Percentiles rank a stretch among this genome's conserved stretches.
Evolutionary conservation across 345 rosid species (phyloP).

Genomic region (Mercurialis annua): DNA sequence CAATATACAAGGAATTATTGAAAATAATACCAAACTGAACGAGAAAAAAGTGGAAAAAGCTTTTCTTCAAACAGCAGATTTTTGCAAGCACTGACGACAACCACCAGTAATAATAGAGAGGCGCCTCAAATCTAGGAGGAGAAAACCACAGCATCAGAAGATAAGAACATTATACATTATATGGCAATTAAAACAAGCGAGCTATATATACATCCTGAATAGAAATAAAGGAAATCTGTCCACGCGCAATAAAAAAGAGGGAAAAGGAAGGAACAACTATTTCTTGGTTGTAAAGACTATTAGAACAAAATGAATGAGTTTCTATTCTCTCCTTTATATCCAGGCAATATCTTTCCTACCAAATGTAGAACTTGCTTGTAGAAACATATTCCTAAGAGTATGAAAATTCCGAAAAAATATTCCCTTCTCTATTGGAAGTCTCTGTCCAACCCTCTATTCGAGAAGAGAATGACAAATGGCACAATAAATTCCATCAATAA

Average conservation of each 20-base stretch:
- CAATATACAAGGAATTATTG: background rate
- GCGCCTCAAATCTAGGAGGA: background rate
- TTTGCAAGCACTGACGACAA: background rate
- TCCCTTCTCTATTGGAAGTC: background rate
- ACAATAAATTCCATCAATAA: background rate
- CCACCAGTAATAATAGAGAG: background rate
- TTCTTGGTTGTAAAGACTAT: no score
- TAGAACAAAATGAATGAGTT: no score
- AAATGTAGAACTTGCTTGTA: background rate
- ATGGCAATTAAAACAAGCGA: no score
- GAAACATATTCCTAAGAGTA: background rate
- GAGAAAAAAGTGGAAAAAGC: conserved; percentile 1
- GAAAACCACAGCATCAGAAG: background rate
- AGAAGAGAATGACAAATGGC: background rate
- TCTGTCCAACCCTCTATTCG: background rate
- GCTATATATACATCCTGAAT: no score
- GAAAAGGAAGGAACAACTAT: no score
- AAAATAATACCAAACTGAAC: background rate
- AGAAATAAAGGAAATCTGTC: no score
- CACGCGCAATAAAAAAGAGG: no score
- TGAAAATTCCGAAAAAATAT: background rate
- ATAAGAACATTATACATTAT: background rate
- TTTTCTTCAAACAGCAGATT: background rate
- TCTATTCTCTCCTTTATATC: background rate
- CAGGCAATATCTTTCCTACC: background rate